These are phyloP conservation scores for Paxillus ammoniavirescens DNA, from an alignment of 768 basidiomycete species.

Conservation along the genomic window DNA sequence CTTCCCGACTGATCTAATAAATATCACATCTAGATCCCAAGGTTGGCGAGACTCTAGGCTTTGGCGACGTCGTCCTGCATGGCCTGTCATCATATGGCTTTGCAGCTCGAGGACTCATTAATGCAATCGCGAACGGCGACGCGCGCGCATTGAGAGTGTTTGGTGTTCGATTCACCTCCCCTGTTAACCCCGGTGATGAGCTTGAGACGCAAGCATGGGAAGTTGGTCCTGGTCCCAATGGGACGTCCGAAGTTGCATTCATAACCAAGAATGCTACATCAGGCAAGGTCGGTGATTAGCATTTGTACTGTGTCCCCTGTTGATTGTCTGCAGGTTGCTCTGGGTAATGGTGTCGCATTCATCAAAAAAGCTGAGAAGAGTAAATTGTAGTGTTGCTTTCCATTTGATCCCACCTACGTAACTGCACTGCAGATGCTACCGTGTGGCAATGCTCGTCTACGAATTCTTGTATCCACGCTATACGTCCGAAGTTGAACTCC, in stretches of 20 bases:
- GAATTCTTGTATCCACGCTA: background rate
- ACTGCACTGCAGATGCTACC: background rate
- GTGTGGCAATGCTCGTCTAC: background rate
- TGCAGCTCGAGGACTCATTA: conserved; percentile 72
- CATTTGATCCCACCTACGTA: background rate
- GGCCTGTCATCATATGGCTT: conserved; percentile 83
- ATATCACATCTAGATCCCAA: conserved; percentile 52
- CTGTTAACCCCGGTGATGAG: conserved; percentile 79
- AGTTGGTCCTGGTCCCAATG: conserved; percentile 61
- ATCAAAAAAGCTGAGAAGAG: conserved; percentile 50
- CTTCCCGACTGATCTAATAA: background rate
- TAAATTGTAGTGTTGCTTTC: conserved; percentile 34
- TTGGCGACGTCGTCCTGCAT: conserved; percentile 84
- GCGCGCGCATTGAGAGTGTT: conserved; percentile 63
- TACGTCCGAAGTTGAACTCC: background rate
- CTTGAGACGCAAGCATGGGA: conserved; percentile 82
- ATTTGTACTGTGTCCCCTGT: background rate
- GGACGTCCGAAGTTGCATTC: conserved; percentile 59
- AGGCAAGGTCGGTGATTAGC: conserved; percentile 47
- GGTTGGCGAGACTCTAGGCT: conserved; percentile 71
- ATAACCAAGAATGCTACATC: conserved; percentile 57
- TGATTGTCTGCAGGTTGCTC: conserved; percentile 36
- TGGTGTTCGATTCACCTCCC: conserved; percentile 76
- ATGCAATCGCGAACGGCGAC: conserved; percentile 58
- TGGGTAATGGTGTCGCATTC: conserved; percentile 65